Percentiles rank a stretch among this genome's conserved stretches.
Conservation (phyloP, 2,329 filamentous ascomycete genomes). For the Calonectria crousiana region DNA sequence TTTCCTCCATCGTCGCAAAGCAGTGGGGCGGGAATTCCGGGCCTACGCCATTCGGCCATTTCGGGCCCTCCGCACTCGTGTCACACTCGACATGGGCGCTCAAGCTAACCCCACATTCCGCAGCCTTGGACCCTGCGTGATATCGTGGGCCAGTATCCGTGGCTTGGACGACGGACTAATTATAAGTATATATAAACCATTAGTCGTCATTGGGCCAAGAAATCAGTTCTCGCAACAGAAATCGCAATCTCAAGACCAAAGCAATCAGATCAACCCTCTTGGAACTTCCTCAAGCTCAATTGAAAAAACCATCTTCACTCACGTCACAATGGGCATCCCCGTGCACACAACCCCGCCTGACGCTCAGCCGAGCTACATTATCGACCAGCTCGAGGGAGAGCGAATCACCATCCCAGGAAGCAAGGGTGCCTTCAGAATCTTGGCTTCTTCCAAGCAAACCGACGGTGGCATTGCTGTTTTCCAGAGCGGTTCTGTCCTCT, state of each 20-base stretch:
- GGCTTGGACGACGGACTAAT: background rate
- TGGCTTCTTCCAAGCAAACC: constrained; percentile 65
- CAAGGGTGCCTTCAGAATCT: constrained; percentile 63
- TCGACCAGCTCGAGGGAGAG: constrained; percentile 63
- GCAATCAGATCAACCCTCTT: background rate
- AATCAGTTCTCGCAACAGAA: background rate
- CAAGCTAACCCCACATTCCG: constrained; percentile 17
- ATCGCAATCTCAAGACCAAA: background rate
- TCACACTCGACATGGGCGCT: background rate
- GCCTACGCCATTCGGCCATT: background rate
- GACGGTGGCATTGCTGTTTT: constrained; percentile 64
- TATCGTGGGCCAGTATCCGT: background rate
- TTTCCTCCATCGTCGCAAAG: background rate
- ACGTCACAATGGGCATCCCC: constrained; percentile 47
- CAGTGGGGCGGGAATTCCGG: constrained; percentile 21
- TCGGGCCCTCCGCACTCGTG: constrained; percentile 5
- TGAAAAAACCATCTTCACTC: background rate
- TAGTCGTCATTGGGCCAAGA: background rate
- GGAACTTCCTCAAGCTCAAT: background rate
- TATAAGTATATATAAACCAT: background rate
- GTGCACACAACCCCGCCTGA: constrained; percentile 51
- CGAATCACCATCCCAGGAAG: constrained; percentile 64
- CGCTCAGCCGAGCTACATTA: constrained; percentile 56
- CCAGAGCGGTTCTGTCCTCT: constrained; percentile 59
- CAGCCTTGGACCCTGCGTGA: background rate